Percentiles rank a stretch among this genome's conserved stretches.
Evolutionary conservation across 2,329 filamentous ascomycete genomes (phyloP).

Genomic region (Calycina herbarum): DNA sequence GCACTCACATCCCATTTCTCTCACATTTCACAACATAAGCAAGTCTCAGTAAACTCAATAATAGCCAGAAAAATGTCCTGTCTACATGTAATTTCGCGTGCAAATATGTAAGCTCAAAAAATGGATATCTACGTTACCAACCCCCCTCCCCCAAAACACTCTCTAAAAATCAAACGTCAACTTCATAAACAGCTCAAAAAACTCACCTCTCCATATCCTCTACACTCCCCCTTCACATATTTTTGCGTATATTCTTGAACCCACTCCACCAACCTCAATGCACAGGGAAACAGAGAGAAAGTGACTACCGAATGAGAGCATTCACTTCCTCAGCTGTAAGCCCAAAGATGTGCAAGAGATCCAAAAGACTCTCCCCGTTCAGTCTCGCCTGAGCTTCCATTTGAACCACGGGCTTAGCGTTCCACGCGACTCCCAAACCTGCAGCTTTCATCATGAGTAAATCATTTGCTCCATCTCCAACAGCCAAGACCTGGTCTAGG

Average conservation of each 20-base stretch:
- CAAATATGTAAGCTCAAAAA: not conserved
- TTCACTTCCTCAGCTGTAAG: constrained; percentile 65
- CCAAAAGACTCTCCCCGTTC: constrained; percentile 69
- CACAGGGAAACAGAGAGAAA: not conserved
- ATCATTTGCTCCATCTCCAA: constrained; percentile 83
- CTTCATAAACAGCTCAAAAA: not conserved
- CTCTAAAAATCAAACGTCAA: constrained; percentile 5
- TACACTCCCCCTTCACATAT: not conserved
- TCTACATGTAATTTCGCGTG: not conserved
- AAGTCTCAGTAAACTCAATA: too few species aligned
- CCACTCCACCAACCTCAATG: not conserved
- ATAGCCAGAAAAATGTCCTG: not conserved
- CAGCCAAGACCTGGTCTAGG: constrained; percentile 67
- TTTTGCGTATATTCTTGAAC: not conserved
- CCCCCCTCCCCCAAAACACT: not conserved
- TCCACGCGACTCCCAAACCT: constrained; percentile 78
- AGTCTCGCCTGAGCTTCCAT: constrained; percentile 71
- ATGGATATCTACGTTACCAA: not conserved
- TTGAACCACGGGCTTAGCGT: constrained; percentile 81
- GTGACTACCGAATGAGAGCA: not conserved
- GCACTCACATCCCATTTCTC: too few species aligned
- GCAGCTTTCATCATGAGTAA: constrained; percentile 76
- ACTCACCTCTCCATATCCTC: not conserved
- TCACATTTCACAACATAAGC: too few species aligned
- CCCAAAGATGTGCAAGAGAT: constrained; percentile 74